Evolutionary conservation across 306 rosid species (phyloP).

Genomic region (barrel medic (Medicago truncatula)): DNA sequence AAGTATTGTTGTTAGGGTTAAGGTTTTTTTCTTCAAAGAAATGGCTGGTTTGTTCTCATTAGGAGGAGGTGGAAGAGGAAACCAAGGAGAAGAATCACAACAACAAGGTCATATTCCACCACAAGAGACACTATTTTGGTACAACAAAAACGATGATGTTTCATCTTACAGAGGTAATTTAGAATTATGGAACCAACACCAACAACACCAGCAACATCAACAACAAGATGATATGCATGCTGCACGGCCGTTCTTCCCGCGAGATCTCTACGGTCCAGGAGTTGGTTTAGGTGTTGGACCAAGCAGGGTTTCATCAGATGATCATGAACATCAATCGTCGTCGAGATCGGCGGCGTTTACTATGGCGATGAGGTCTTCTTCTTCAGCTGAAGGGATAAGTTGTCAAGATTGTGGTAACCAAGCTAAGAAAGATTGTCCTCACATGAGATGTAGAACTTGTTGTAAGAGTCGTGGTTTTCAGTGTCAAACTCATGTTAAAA

Average conservation of each 20-base stretch:
- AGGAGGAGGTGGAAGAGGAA: conserved; percentile 76
- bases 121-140: conserved; percentile 66
- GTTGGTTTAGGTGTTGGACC: conserved; percentile 77
- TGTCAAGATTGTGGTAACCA: conserved; percentile 99
- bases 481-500: conserved; percentile 82
- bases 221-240: background rate
- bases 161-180: conserved; percentile 62
- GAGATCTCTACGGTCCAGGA: conserved; percentile 79
- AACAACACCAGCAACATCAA: conserved; percentile 27
- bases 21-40: conserved; percentile 21
- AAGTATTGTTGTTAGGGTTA: background rate
- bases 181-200: conserved; percentile 83
- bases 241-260: conserved; percentile 55
- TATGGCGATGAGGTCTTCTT: background rate
- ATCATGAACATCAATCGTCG: conserved; percentile 57
- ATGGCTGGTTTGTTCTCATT: conserved; percentile 94
- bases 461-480: conserved; percentile 93
- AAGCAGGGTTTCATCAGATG: conserved; percentile 61
- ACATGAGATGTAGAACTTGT: conserved; percentile 90
- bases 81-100: background rate
- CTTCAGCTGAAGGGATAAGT: conserved; percentile 56
- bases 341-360: conserved; percentile 56
- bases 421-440: conserved; percentile 88
- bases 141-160: conserved; percentile 60
- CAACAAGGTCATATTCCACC: conserved; percentile 48